Evolutionary conservation across 2,329 filamentous ascomycete species (phyloP).

Genomic region (Seiridium cupressi): DNA sequence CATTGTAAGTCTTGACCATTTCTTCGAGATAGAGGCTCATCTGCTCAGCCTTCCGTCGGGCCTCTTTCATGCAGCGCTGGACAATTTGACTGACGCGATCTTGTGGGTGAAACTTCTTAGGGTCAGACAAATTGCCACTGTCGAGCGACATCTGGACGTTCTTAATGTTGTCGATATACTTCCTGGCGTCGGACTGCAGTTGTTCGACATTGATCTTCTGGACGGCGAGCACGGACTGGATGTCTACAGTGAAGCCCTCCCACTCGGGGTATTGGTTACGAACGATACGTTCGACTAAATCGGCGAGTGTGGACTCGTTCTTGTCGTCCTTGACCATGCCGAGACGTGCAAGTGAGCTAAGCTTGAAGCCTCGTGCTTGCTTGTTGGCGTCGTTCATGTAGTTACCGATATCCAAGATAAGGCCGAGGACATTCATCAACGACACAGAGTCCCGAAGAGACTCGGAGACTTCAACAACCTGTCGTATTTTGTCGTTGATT

Average conservation of each 20-base stretch:
- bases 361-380: conserved; percentile 95
- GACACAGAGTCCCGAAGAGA: conserved; percentile 87
- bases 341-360: conserved; percentile 86
- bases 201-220: conserved; percentile 97
- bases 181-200: conserved; percentile 80
- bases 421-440: conserved; percentile 90
- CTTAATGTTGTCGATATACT: conserved; percentile 91
- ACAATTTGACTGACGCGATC: conserved; percentile 91
- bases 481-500: conserved; percentile 78
- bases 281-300: conserved; percentile 94
- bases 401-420: conserved; percentile 97
- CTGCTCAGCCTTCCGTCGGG: conserved; percentile 91
- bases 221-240: conserved; percentile 70
- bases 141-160: conserved; percentile 92
- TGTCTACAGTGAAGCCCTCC: conserved; percentile 85
- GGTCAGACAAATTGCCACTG: conserved; percentile 89
- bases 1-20: conserved; percentile 86
- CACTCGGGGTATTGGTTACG: conserved; percentile 95
- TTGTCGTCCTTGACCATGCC: conserved; percentile 99
- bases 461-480: conserved; percentile 86
- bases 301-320: conserved; percentile 93
- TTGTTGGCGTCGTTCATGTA: conserved; percentile 99
- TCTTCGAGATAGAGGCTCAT: conserved; percentile 91
- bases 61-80: conserved; percentile 94
- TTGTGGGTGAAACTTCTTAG: conserved; percentile 96